Percentiles rank a stretch among this genome's conserved stretches.
Evolutionary conservation across 2,329 filamentous ascomycete genomes (phyloP).

Genomic region (Parasarocladium wereldwijsianum): DNA sequence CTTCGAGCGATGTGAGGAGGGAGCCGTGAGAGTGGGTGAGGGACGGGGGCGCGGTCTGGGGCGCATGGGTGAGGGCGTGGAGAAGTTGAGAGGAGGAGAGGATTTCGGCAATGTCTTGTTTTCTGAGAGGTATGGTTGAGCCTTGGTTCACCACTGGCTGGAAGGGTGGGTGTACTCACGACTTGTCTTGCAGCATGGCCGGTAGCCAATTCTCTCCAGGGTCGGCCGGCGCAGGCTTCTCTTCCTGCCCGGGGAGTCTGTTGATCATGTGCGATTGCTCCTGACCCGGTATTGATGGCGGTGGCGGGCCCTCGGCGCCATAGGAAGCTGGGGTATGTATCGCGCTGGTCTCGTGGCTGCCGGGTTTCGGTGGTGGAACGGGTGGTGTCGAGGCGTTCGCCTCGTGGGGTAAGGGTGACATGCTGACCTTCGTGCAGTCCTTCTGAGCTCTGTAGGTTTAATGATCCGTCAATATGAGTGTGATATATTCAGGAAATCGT

Average conservation of each 20-base stretch:
- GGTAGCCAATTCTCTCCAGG: conserved; percentile 68
- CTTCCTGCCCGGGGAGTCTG: conserved; percentile 7
- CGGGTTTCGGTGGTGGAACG: conserved; percentile 57
- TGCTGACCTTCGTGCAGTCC: too few relatives aligned
- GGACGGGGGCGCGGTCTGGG: conserved; percentile 56
- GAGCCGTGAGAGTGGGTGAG: conserved; percentile 48
- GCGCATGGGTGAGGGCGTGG: conserved; percentile 56
- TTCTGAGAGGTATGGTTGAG: conserved; percentile 31
- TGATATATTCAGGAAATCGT: too few relatives aligned
- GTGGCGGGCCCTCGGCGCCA: conserved; percentile 16
- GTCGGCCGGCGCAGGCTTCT: conserved; percentile 25
- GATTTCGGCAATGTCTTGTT: conserved; percentile 61
- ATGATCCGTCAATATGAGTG: too few relatives aligned
- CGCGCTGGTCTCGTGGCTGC: conserved; percentile 53
- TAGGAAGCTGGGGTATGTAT: conserved; percentile 42
- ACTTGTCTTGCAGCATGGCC: conserved; percentile 61
- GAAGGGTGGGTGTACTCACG: too few relatives aligned
- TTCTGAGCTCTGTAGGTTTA: too few relatives aligned
- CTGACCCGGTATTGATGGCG: too few relatives aligned
- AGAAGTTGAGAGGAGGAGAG: conserved; percentile 52
- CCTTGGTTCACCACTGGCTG: too few relatives aligned
- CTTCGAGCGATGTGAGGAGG: conserved; percentile 48
- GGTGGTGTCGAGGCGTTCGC: conserved; percentile 31
- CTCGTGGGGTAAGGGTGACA: conserved; percentile 13
- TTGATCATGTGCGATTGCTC: neutral